Base-by-base conservation (phyloP, 805 yeast genomes). In the Priceomyces medius region DNA sequence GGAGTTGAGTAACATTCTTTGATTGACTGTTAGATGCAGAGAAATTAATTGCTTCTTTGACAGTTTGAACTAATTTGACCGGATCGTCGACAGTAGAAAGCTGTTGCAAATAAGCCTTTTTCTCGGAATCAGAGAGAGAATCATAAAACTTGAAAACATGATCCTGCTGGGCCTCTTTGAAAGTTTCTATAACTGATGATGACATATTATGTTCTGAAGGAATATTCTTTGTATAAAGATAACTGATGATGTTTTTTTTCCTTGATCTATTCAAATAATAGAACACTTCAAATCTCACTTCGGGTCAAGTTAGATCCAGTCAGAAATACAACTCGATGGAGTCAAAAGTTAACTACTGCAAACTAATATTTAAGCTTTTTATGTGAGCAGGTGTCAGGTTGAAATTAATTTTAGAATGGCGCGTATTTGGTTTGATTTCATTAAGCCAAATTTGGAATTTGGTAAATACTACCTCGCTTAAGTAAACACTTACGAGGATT, bases 61-160 rank as follows among this genome's bases (percentile, higher is more conserved):
- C 77, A 38, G 76, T 68, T 7, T 48, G 26, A 29, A 75, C 60
- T 40, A 74, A 69, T 2, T 45, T 47, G 4, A 49, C 42, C 1
- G 82, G 81, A 42, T 76, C 66, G 2, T 61, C 59, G 42, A 76
- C 59, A 28, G 58, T 54, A 3, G 65, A 41, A 31, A 79, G 63
- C 53, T 77, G 81, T 3, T 46, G 43, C n/a, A 69, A 40, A 10
- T 76, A 69, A 13, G 45, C 26, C 2, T 49, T 44, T 49, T 71
- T 68, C 40, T 78, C 67, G 0, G 46, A 58, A 1, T 48, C 42
- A 4, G 59, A 31, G 32, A 81, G 61, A 9, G 51, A 36, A 31
- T 72, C 72, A 66, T 73, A 74, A 47, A 71, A 73, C 20, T 64
- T 55, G 55, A 80, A 80, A 13, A 81, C 51, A 43, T 80, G 85